These are phyloP conservation scores for Candida chauliodis DNA, from an alignment of 805 yeast genomes.

Conservation along the genomic window DNA sequence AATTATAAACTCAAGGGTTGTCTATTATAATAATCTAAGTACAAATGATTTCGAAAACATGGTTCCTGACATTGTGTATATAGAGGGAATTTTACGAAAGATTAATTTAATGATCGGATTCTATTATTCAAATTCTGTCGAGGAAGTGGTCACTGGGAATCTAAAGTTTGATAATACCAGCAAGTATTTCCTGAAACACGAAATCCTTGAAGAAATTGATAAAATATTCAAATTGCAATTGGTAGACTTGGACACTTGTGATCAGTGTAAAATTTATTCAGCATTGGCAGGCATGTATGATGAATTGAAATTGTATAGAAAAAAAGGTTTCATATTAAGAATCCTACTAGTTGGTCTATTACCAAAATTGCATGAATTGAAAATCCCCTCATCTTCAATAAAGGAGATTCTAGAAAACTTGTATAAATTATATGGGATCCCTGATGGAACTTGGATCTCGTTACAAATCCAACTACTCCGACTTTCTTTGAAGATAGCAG, in stretches of 20 bases:
- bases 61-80: conserved; percentile 77
- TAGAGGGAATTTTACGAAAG: conserved; percentile 66
- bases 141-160: conserved; percentile 18
- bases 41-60: conserved; percentile 61
- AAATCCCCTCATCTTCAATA: conserved; percentile 17
- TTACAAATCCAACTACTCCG: conserved; percentile 55
- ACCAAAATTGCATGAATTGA: conserved; percentile 31
- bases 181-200: conserved; percentile 24
- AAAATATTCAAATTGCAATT: conserved; percentile 34
- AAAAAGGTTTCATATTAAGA: conserved; percentile 65
- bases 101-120: conserved; percentile 56
- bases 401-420: conserved; percentile 46
- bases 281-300: conserved; percentile 64
- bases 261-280: conserved; percentile 62
- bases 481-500: conserved; percentile 51
- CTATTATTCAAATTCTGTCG: conserved; percentile 42
- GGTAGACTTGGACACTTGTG: conserved; percentile 36
- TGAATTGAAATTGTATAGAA: conserved; percentile 59
- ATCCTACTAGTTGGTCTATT: conserved; percentile 54
- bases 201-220: conserved; percentile 40
- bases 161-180: conserved; percentile 5
- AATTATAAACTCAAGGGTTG: conserved; percentile 23
- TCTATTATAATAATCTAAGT: conserved; percentile 39
- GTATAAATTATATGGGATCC: conserved; percentile 52
- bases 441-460: conserved; percentile 44